These are phyloP conservation scores for Nemania sp. DNA, from an alignment of 2,329 filamentous ascomycete species.

Conservation along the genomic window DNA sequence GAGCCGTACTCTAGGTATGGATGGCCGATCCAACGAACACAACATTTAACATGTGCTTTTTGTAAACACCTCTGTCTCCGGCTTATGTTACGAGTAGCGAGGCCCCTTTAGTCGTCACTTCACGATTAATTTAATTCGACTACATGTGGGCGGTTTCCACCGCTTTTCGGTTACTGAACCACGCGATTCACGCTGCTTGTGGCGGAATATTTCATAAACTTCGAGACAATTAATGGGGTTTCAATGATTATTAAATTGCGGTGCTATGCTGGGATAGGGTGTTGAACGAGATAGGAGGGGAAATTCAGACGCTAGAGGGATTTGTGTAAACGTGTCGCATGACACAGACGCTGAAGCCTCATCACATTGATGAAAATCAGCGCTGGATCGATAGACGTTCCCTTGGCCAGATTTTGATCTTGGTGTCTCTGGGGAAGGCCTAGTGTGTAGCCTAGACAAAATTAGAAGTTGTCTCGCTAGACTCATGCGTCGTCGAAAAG, in stretches of 20 bases:
- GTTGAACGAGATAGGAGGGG: no score
- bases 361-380: constrained; percentile 37
- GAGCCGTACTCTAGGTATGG: no score
- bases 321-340: constrained; percentile 15
- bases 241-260: not conserved
- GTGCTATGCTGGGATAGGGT: not conserved
- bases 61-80: not conserved
- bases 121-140: not conserved
- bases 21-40: not conserved
- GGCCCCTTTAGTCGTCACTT: not conserved
- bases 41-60: not conserved
- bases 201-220: not conserved
- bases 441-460: no score
- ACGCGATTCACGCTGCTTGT: not conserved
- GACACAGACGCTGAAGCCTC: constrained; percentile 18
- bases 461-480: no score
- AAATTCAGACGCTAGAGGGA: constrained; percentile 1
- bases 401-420: constrained; percentile 3
- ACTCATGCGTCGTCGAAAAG: no score
- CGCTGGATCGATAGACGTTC: no score
- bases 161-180: not conserved
- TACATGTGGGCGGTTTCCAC: not conserved
- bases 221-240: not conserved
- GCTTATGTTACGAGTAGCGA: no score
- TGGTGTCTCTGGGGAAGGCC: constrained; percentile 8